Conservation (phyloP, 2,329 filamentous ascomycete species). For the Fusarium phyllophilum region DNA sequence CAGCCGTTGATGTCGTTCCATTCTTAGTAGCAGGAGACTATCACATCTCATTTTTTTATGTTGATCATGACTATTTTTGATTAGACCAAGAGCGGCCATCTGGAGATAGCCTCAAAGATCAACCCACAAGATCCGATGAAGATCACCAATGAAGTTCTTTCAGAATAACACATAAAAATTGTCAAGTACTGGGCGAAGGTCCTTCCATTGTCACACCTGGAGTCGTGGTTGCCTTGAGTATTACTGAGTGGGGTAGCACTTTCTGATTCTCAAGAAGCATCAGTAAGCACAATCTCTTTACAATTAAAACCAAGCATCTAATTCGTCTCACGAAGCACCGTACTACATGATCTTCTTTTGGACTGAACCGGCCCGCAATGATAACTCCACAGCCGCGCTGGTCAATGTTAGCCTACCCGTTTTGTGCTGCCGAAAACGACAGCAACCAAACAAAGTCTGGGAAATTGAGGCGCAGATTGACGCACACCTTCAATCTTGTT, state of each 20-base stretch:
- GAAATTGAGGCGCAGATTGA: slow-evolving; percentile 24
- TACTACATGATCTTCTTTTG: neutral
- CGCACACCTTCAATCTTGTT: neutral
- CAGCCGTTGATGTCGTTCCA: slow-evolving; percentile 23
- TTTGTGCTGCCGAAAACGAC: slow-evolving; percentile 10
- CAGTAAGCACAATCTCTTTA: too few species aligned
- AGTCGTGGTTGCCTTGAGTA: neutral
- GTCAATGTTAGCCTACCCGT: slow-evolving; percentile 4
- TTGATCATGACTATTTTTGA: neutral
- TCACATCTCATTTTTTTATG: neutral
- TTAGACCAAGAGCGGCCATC: neutral
- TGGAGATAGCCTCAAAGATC: neutral
- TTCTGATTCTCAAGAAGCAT: neutral
- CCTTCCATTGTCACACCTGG: neutral
- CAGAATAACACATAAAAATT: neutral
- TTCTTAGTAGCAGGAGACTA: neutral
- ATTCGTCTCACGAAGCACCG: neutral
- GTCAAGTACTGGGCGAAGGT: neutral
- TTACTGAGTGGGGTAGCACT: too few species aligned
- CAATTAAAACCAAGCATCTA: too few species aligned
- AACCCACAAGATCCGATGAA: neutral
- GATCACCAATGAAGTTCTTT: neutral
- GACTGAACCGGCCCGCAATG: neutral
- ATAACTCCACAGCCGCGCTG: slow-evolving; percentile 10
- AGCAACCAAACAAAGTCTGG: neutral